Evolutionary conservation across 78 protist species (phyloP), one percentile per base, ranked within the genome.

Genomic region (Cyanophora paradoxa): DNA sequence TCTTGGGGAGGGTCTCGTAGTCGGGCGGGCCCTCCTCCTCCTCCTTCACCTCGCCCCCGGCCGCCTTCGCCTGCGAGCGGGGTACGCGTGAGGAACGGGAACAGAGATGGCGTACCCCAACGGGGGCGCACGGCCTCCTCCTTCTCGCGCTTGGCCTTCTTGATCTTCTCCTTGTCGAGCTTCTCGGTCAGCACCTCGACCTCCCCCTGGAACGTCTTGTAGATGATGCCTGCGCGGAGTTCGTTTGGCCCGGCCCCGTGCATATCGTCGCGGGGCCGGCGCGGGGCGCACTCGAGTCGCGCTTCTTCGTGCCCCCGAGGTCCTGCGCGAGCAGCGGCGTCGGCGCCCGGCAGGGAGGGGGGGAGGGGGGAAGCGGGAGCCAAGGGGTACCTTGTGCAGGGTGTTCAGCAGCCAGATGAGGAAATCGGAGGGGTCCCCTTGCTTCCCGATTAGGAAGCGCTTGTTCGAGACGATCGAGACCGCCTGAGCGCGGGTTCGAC

Each of bases 331-430:
- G 3, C 28, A 10, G 0, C 33, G 19, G 28, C 24, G 67, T 6
- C 46, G 52, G 56, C 13, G 33, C 65, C 14, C 8, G 0, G n/a
- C n/a, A n/a, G n/a, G n/a, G n/a, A n/a, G n/a, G n/a, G 36, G 10
- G 19, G 64, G 36, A 11, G 26, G 64, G 36, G 33, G 6, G 64
- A 31, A 6, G 64, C 42, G 10, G 36, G 64, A 52, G 20, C 58
- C 30, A 52, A 22, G 58, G 58, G 20, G 58, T 24, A 22, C n/a
- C n/a, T n/a, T 19, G 24, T 81, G 69, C n/a, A 88, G 34, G 0
- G 69, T 0, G 72, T 91, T 86, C 39, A 93, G 61, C 10, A 92
- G 56, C 97, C 97, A 93, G 30, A 80, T 74, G 34, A 88, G 41
- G 39, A 92, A 82, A 20, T 87, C 90, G 22, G 83, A 16, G 6